Percentiles rank a stretch among this genome's conserved stretches.
phyloP scores from a whole-genome alignment of 345 rosid genomes.

The Leavenworthia alabamica region DNA sequence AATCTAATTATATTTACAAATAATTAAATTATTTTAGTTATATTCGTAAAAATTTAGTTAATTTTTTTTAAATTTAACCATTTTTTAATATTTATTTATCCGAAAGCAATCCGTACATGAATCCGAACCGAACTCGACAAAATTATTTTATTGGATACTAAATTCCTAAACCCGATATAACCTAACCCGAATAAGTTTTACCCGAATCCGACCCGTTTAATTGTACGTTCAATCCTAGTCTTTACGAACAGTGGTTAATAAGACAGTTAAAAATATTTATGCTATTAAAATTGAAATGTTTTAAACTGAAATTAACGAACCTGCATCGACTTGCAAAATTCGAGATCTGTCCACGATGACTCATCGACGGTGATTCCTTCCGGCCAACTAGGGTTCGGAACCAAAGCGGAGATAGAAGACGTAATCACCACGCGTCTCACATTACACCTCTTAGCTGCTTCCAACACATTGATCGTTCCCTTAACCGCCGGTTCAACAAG shows the following conservation, averaged over 20 bases:
- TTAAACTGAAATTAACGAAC: constrained; percentile 19
- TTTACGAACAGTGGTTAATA: background rate
- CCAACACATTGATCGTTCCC: constrained; percentile 64
- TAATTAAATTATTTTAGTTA: no score
- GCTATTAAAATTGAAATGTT: background rate
- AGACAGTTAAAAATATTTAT: background rate
- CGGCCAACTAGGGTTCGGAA: constrained; percentile 72
- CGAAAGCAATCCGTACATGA: no score
- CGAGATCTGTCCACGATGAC: constrained; percentile 75
- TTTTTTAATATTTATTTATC: no score
- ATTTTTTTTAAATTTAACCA: no score
- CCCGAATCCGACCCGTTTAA: no score
- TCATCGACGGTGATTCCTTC: constrained; percentile 44
- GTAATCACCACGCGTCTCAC: constrained; percentile 76
- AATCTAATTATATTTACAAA: no score
- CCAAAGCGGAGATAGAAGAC: constrained; percentile 70
- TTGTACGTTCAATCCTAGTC: no score
- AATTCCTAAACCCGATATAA: no score
- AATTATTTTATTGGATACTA: no score
- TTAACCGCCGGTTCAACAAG: constrained; percentile 69
- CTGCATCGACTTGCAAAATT: constrained; percentile 57
- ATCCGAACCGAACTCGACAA: no score
- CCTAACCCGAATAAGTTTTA: no score
- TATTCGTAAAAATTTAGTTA: no score
- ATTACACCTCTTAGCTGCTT: constrained; percentile 46